phyloP scores from a whole-genome alignment of 2,329 filamentous ascomycete genomes.

The Penicillium janthinellum region DNA sequence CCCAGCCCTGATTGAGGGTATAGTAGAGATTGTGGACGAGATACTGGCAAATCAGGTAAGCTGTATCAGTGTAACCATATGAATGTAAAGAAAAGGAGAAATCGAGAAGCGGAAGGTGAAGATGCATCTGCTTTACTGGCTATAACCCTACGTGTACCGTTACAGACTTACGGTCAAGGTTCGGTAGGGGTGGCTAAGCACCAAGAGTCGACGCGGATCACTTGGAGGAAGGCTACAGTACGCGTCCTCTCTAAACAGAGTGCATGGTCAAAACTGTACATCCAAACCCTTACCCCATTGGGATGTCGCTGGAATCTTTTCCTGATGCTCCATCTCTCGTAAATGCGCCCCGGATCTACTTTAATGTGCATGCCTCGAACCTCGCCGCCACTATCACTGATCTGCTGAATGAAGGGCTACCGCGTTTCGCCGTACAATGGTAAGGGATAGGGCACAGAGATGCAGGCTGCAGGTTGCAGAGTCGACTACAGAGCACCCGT shows the following conservation, averaged over 20 bases:
- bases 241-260: background rate
- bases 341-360: background rate
- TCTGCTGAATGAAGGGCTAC: background rate
- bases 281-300: background rate
- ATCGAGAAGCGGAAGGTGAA: too few species aligned
- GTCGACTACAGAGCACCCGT: background rate
- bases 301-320: background rate
- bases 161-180: too few species aligned
- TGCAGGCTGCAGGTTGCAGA: background rate
- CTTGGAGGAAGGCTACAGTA: background rate
- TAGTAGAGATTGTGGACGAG: too few species aligned
- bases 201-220: background rate
- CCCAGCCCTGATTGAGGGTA: too few species aligned
- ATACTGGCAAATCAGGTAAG: too few species aligned
- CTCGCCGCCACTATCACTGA: background rate
- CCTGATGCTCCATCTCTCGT: too few species aligned
- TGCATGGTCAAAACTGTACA: background rate
- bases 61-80: too few species aligned
- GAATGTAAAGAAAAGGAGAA: too few species aligned
- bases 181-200: too few species aligned
- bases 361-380: background rate
- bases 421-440: background rate
- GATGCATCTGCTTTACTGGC: too few species aligned
- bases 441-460: background rate
- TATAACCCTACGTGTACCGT: too few species aligned